These are phyloP conservation scores for Silybum marianum DNA, from an alignment of 129 eudicot species.

Conservation along the genomic window DNA sequence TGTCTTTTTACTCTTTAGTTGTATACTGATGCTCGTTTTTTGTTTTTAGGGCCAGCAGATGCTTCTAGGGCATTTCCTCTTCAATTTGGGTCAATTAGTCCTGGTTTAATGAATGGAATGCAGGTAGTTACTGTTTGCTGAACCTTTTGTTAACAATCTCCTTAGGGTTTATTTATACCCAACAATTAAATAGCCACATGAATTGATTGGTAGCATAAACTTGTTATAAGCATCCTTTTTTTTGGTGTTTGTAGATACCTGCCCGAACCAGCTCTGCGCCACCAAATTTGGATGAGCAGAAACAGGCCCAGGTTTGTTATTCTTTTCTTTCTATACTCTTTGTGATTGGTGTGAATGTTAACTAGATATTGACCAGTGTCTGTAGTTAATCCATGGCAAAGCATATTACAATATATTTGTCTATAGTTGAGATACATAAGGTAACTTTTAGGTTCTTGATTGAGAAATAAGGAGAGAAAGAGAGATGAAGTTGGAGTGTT, in stretches of 20 bases:
- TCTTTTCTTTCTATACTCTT: neutral
- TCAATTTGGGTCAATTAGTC: constrained; percentile 86
- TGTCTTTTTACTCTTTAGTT: neutral
- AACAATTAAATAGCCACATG: neutral
- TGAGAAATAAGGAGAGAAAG: neutral
- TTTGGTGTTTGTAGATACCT: constrained; percentile 59
- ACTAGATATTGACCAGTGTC: neutral
- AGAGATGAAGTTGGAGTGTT: neutral
- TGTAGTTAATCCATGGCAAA: neutral
- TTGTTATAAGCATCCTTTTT: neutral
- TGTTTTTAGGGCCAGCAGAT: constrained; percentile 52
- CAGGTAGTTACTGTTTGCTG: constrained; percentile 46
- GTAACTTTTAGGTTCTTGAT: neutral
- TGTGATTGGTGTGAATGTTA: neutral
- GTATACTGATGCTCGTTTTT: neutral
- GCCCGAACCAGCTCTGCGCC: constrained; percentile 93
- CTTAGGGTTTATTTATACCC: neutral
- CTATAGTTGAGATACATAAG: neutral
- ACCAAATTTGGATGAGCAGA: constrained; percentile 80
- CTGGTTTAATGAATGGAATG: constrained; percentile 66
- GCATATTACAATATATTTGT: neutral
- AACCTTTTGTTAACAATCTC: neutral
- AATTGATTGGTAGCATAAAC: neutral
- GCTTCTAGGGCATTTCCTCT: constrained; percentile 54
- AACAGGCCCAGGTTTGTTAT: constrained; percentile 66